Percentiles rank a stretch among this genome's conserved stretches.
Evolutionary conservation across 2,329 filamentous ascomycete genomes (phyloP).

Genomic region (Sphaerulina populicola): DNA sequence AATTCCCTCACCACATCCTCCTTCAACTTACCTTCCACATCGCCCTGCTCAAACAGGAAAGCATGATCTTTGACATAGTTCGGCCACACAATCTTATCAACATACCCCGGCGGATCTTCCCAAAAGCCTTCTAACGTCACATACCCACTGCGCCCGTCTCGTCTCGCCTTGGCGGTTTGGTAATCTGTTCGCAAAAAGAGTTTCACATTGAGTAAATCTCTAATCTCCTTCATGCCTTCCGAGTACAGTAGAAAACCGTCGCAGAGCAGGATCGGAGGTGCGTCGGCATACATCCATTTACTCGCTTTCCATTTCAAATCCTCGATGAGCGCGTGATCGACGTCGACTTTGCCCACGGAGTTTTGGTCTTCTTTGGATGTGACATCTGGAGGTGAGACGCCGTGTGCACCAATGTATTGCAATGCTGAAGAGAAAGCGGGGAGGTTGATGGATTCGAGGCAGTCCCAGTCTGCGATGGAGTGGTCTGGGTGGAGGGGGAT

Average conservation of each 20-base stretch:
- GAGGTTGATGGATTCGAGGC: constrained; percentile 67
- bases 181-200: constrained; percentile 69
- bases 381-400: constrained; percentile 49
- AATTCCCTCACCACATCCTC: constrained; percentile 33
- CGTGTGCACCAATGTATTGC: constrained; percentile 59
- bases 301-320: constrained; percentile 27
- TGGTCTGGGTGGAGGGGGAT: constrained; percentile 40
- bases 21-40: constrained; percentile 54
- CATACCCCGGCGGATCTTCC: constrained; percentile 88
- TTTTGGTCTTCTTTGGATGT: constrained; percentile 54
- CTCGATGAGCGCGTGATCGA: constrained; percentile 29
- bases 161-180: constrained; percentile 53
- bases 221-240: constrained; percentile 45
- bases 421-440: constrained; percentile 59
- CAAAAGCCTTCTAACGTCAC: constrained; percentile 81
- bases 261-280: constrained; percentile 56
- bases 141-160: constrained; percentile 65
- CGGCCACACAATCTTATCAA: constrained; percentile 91
- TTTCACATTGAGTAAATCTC: constrained; percentile 60
- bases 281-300: constrained; percentile 25
- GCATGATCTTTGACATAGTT: constrained; percentile 76
- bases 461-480: constrained; percentile 83
- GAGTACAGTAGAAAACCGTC: constrained; percentile 86
- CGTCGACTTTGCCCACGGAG: constrained; percentile 38
- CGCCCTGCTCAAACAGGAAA: constrained; percentile 65